Conservation (phyloP, 1,284 basidiomycete genomes). For the Fistulinella cinereoalba region DNA sequence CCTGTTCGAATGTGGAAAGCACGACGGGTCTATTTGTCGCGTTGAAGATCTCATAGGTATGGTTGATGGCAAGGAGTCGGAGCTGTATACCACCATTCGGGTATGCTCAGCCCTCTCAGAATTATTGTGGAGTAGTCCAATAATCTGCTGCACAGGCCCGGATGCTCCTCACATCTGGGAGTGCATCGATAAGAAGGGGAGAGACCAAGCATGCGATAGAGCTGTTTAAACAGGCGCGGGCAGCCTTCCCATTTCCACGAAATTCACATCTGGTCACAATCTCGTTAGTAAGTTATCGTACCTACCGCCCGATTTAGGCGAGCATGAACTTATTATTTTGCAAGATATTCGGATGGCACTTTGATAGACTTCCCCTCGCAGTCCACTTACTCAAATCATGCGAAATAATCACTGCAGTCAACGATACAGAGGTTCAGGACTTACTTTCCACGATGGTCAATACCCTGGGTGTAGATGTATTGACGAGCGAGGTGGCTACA, state of each 20-base stretch:
- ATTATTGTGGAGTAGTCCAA: neutral
- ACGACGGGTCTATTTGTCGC: conserved; percentile 2
- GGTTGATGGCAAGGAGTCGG: neutral
- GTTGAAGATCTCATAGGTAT: conserved; percentile 2
- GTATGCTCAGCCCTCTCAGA: neutral
- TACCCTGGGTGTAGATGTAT: neutral
- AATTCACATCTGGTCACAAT: neutral
- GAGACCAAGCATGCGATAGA: neutral
- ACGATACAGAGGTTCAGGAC: neutral
- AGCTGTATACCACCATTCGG: neutral
- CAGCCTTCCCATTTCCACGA: neutral
- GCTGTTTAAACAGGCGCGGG: neutral
- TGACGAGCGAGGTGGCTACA: neutral
- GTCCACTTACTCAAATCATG: neutral
- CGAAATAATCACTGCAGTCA: too few relatives aligned
- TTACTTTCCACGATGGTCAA: neutral
- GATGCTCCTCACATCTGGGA: neutral
- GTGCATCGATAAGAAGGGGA: neutral
- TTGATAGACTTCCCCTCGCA: neutral
- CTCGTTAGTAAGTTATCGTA: conserved; percentile 7
- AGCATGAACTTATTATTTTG: neutral
- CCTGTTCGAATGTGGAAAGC: conserved; percentile 6
- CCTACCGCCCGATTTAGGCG: neutral
- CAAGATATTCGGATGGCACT: conserved; percentile 9
- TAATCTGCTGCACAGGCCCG: neutral